Conservation (phyloP, 2,329 filamentous ascomycete species). For the Colletotrichum echinochloae region DNA sequence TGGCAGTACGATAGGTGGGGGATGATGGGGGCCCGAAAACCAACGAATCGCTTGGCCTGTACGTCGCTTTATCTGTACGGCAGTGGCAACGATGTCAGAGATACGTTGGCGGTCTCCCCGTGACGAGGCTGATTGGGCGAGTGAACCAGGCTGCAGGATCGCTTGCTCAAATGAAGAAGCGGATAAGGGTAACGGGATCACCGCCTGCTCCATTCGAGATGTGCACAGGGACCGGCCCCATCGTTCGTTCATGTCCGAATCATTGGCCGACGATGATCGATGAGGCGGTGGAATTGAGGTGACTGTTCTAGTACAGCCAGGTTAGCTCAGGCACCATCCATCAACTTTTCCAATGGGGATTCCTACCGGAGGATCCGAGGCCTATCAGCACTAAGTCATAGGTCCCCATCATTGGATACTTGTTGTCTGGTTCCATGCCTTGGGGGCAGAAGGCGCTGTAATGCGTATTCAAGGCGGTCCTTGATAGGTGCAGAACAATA, state of each 20-base stretch:
- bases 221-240: too few relatives aligned
- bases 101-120: neutral
- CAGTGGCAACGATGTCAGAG: neutral
- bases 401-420: neutral
- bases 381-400: neutral
- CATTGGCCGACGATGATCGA: neutral
- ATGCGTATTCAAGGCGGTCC: neutral
- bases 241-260: neutral
- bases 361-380: neutral
- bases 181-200: neutral
- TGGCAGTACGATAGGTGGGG: neutral
- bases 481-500: neutral
- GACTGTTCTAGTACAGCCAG: neutral
- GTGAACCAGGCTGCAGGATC: neutral
- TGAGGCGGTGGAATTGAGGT: neutral
- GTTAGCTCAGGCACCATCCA: too few relatives aligned
- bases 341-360: neutral
- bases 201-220: too few relatives aligned
- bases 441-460: neutral
- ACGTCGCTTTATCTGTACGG: neutral
- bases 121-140: neutral
- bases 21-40: neutral
- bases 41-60: constrained; percentile 10
- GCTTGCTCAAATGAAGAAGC: neutral
- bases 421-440: neutral